These are phyloP conservation scores for Aureobasidium sp. DNA, from an alignment of 2,329 filamentous ascomycete genomes.

Conservation along the genomic window DNA sequence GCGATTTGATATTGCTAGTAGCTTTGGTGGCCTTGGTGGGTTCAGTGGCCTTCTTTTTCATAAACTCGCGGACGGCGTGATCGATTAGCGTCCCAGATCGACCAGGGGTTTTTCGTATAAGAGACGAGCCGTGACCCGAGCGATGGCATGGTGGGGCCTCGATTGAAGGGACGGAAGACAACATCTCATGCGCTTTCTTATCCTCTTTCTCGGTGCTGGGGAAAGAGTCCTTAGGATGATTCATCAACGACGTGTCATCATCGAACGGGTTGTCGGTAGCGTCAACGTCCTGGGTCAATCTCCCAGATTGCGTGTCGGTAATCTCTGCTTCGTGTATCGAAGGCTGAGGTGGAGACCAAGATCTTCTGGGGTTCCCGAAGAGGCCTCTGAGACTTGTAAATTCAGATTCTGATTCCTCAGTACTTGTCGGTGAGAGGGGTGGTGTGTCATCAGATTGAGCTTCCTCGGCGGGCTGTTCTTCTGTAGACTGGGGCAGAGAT, in stretches of 20 bases:
- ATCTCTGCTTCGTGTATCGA: not conserved
- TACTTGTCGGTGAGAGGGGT: not conserved
- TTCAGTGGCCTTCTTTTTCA: not conserved
- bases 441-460: not conserved
- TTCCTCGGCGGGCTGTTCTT: not conserved
- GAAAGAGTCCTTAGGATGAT: not conserved
- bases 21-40: not conserved
- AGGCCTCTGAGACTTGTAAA: slow-evolving; percentile 4
- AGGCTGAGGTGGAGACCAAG: not conserved
- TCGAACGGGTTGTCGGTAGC: not conserved
- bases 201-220: not conserved
- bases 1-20: not conserved
- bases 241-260: not conserved
- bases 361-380: not conserved
- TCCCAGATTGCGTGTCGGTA: not conserved
- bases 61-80: not conserved
- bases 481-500: not conserved
- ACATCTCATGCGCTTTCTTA: not conserved
- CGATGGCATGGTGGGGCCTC: not conserved
- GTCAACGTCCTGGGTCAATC: not conserved
- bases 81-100: not conserved
- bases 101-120: not conserved
- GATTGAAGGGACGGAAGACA: not conserved
- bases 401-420: not conserved
- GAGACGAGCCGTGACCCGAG: not conserved